Percentiles rank a stretch among this genome's conserved stretches.
Conservation (phyloP, 108 stramenopile genomes). For the Stephanodiscus triporus region DNA sequence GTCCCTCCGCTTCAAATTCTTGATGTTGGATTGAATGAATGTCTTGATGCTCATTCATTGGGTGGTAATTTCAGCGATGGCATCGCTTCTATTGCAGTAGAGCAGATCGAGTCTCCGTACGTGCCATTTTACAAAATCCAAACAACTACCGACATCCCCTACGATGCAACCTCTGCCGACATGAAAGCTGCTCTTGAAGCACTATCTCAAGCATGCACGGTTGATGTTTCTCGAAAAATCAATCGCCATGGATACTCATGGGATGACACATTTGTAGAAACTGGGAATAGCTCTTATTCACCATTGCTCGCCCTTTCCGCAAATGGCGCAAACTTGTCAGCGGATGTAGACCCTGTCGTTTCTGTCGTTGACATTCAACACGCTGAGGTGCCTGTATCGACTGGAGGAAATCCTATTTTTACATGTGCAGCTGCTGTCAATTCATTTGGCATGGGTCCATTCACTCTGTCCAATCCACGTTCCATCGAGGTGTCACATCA, state of each 20-base stretch:
- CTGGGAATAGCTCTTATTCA: conserved; percentile 19
- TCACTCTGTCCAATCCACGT: conserved; percentile 44
- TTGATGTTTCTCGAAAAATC: conserved; percentile 60
- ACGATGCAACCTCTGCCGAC: conserved; percentile 65
- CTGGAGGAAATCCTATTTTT: conserved; percentile 51
- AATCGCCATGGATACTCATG: conserved; percentile 64
- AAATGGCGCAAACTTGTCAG: conserved; percentile 50
- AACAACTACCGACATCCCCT: conserved; percentile 67
- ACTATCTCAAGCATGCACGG: conserved; percentile 60
- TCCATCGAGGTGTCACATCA: conserved; percentile 36
- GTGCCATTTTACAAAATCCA: conserved; percentile 83
- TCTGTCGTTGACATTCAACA: conserved; percentile 53
- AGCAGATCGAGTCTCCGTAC: conserved; percentile 36
- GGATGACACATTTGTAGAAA: conserved; percentile 58
- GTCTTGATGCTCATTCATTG: conserved; percentile 38
- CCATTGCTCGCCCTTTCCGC: conserved; percentile 43
- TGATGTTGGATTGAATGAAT: conserved; percentile 57
- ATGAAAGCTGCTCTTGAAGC: conserved; percentile 74
- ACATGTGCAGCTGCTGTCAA: conserved; percentile 68
- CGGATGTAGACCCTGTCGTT: conserved; percentile 46
- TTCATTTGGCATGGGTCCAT: conserved; percentile 54
- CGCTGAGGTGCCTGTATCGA: conserved; percentile 24
- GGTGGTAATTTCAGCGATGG: conserved; percentile 40
- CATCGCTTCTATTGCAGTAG: conserved; percentile 35
- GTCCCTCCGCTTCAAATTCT: conserved; percentile 60